Conservation (phyloP, 768 basidiomycete species). For the Dioszegia crocea region DNA sequence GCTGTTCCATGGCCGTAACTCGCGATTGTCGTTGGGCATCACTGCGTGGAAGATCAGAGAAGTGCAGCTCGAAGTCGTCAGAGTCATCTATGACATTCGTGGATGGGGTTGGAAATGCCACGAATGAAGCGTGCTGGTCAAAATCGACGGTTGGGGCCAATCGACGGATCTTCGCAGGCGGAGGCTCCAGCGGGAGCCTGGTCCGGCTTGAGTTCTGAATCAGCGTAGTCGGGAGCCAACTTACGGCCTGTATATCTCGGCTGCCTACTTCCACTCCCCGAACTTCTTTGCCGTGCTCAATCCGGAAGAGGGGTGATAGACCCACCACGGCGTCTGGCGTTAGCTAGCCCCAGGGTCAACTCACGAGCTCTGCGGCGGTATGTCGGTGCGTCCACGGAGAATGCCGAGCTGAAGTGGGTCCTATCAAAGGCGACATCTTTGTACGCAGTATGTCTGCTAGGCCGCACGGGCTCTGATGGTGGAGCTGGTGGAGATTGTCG, state of each 20-base stretch:
- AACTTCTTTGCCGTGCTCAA: not conserved
- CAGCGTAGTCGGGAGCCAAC: not conserved
- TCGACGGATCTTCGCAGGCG: conserved; percentile 2
- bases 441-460: no score
- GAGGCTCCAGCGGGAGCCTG: not conserved
- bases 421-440: conserved; percentile 5
- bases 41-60: not conserved
- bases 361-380: not conserved
- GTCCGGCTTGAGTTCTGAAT: not conserved
- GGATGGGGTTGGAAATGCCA: not conserved
- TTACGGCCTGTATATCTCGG: not conserved
- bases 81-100: not conserved
- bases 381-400: not conserved
- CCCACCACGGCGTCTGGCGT: not conserved
- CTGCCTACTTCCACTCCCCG: not conserved
- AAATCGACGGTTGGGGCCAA: not conserved
- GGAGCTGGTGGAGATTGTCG: no score
- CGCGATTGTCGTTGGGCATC: not conserved
- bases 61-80: conserved; percentile 1
- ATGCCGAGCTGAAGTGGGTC: not conserved
- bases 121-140: not conserved
- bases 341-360: not conserved
- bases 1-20: conserved; percentile 17
- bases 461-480: no score
- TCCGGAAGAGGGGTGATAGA: not conserved